A percentile compares a stretch with the other conserved stretches of the same genome.
These are phyloP conservation scores for Allium cepa DNA, from an alignment of 106 monocot genomes.

Conservation along the genomic window DNA sequence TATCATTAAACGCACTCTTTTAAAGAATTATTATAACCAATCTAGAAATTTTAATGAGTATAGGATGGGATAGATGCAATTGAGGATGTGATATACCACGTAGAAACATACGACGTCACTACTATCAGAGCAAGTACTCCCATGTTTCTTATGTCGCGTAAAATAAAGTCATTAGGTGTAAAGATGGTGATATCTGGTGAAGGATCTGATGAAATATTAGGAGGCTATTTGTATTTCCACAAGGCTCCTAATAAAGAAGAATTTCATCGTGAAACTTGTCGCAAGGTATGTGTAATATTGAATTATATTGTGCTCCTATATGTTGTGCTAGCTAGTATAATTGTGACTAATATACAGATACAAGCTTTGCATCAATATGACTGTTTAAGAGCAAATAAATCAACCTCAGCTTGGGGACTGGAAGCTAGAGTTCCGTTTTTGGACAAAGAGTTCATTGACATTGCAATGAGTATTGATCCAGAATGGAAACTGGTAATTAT, in stretches of 20 bases:
- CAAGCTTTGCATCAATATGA: slow-evolving; percentile 66
- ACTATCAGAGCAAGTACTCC: slow-evolving; percentile 64
- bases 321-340: too few relatives aligned
- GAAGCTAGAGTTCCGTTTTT: slow-evolving; percentile 59
- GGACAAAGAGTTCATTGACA: slow-evolving; percentile 58
- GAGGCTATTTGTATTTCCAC: slow-evolving; percentile 74
- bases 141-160: slow-evolving; percentile 65
- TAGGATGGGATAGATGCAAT: slow-evolving; percentile 69
- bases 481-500: slow-evolving; percentile 45
- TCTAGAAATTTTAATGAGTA: too few relatives aligned
- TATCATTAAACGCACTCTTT: too few relatives aligned
- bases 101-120: slow-evolving; percentile 60
- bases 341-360: slow-evolving; percentile 19
- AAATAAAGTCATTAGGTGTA: slow-evolving; percentile 62
- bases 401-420: slow-evolving; percentile 56
- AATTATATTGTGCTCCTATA: too few relatives aligned
- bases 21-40: too few relatives aligned
- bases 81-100: slow-evolving; percentile 63
- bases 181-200: slow-evolving; percentile 73
- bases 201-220: slow-evolving; percentile 69
- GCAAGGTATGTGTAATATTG: slow-evolving; percentile 13
- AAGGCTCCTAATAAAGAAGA: slow-evolving; percentile 70
- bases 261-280: slow-evolving; percentile 55
- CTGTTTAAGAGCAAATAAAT: slow-evolving; percentile 58
- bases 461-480: slow-evolving; percentile 64